Percentiles rank a stretch among this genome's conserved stretches.
These are phyloP conservation scores for Neohortaea acidophila DNA, from an alignment of 495 filamentous ascomycete species.

Conservation along the genomic window DNA sequence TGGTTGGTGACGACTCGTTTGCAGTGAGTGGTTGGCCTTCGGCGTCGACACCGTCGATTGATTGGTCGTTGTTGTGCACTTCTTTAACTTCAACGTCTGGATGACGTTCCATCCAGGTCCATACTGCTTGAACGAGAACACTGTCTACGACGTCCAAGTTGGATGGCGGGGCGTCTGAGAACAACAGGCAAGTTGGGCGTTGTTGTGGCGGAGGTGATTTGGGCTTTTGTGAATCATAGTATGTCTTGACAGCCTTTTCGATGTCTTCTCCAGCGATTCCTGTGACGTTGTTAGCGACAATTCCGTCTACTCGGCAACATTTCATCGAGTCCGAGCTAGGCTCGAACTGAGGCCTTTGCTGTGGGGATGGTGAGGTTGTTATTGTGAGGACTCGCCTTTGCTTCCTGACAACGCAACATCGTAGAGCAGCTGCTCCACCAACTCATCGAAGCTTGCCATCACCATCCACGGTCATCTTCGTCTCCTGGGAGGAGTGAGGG, in stretches of 20 bases:
- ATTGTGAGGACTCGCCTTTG: conserved; percentile 47
- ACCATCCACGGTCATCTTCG: no score
- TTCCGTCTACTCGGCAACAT: no score
- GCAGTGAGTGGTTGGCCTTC: no score
- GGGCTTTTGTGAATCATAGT: not conserved
- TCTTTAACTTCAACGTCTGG: conserved; percentile 6
- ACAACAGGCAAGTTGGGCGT: not conserved
- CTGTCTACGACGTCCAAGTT: conserved; percentile 1
- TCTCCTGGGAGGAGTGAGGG: no score
- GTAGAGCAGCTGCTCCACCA: conserved; percentile 54
- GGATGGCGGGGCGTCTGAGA: conserved; percentile 1
- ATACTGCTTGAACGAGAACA: conserved; percentile 2
- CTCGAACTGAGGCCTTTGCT: no score
- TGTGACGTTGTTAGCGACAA: no score
- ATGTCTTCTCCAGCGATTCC: conserved; percentile 3
- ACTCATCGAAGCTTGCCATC: conserved; percentile 49
- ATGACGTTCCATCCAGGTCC: conserved; percentile 10
- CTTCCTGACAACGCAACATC: conserved; percentile 57
- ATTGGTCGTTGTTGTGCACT: not conserved
- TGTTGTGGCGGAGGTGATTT: not conserved
- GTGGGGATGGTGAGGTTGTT: no score
- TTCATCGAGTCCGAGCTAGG: no score
- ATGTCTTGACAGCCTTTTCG: not conserved
- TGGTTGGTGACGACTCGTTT: no score
- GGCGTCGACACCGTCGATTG: no score